Evolutionary conservation across 495 filamentous ascomycete genomes (phyloP), one percentile per base, ranked within the genome.

Genomic region (Bacidia gigantensis): DNA sequence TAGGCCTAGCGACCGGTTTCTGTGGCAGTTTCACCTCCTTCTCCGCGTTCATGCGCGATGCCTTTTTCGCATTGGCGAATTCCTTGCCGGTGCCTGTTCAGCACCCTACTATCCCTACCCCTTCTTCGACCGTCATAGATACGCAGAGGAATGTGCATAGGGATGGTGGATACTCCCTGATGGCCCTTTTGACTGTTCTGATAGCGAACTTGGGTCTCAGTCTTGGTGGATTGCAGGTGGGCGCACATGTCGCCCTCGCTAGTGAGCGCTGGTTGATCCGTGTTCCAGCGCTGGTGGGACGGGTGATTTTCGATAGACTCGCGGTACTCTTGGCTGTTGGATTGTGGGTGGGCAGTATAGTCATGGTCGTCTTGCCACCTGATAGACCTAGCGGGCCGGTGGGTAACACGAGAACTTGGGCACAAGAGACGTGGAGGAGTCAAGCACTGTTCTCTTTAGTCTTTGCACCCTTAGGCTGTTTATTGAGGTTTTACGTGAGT

Each of bases 11-110:
- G 0, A 93, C 87, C 2, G 92, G 92, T 11, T 96, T 94, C 69
- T 97, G 92, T 65, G 92, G 92, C 50, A 88, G 81, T 58, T 82
- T 92, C 49, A 97, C 92, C 2, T 87, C 83, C 35, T 97, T 96
- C 67, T 95, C 89, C 0, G 80, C 85, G 11, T 95, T 95, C 62
- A 82, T 89, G 39, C 79, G 89, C 2, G 90, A 93, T 60, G 66
- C 74, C 45, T 95, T 94, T 65, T 72, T 94, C n/a, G 82, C 86
- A 0, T 64, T 96, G 11, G 81, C 86, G 5, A 94, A 95, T 61
- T 75, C 80, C 49, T 68, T 87, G 11, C 72, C 78, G 0, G 68
- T 74, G 59, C 75, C 76, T 2, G 51, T 60, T 41, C 45, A 47
- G 3, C 59, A 62, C 35, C 54, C 56, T 20, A 54, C 56, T 17